A percentile compares a stretch with the other conserved stretches of the same genome.
Evolutionary conservation across 805 yeast species (phyloP).

Genomic region (Isabelozyma heimii): DNA sequence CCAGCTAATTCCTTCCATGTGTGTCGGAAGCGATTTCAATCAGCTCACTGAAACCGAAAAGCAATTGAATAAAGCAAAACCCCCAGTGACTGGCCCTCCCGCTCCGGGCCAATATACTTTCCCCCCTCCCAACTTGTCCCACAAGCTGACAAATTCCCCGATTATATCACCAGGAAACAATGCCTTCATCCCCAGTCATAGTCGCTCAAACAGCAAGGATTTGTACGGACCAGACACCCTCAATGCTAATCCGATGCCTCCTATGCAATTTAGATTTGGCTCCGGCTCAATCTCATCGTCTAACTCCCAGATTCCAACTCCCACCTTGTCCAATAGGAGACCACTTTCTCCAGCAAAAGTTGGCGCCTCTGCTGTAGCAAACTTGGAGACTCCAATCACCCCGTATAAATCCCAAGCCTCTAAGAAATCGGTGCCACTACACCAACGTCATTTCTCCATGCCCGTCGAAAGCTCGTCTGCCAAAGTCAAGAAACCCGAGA

Average conservation of each 20-base stretch:
- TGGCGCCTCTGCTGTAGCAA: slow-evolving; percentile 71
- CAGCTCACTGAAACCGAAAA: slow-evolving; percentile 2
- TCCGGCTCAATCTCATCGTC: slow-evolving; percentile 11
- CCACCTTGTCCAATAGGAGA: slow-evolving; percentile 20
- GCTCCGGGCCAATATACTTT: slow-evolving; percentile 6
- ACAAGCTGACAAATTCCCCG: too few relatives aligned
- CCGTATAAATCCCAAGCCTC: slow-evolving; percentile 19
- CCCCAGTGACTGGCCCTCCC: slow-evolving; percentile 7
- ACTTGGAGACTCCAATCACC: slow-evolving; percentile 33
- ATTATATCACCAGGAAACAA: background rate
- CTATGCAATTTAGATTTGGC: slow-evolving; percentile 36
- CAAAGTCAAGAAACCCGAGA: slow-evolving; percentile 2
- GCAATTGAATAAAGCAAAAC: slow-evolving; percentile 7
- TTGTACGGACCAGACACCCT: slow-evolving; percentile 10
- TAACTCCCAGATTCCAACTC: background rate
- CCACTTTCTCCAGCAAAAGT: slow-evolving; percentile 67
- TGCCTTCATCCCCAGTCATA: background rate
- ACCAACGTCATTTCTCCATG: slow-evolving; percentile 44
- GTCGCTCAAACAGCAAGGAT: background rate
- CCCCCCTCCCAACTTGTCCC: slow-evolving; percentile 3
- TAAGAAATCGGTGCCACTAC: slow-evolving; percentile 15
- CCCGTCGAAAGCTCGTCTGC: slow-evolving; percentile 24
- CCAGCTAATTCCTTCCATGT: slow-evolving; percentile 58
- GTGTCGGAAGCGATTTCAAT: slow-evolving; percentile 28
- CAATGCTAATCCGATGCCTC: slow-evolving; percentile 30